phyloP scores from a whole-genome alignment of 176 grass and related monocot species.

The Secale cereale region DNA sequence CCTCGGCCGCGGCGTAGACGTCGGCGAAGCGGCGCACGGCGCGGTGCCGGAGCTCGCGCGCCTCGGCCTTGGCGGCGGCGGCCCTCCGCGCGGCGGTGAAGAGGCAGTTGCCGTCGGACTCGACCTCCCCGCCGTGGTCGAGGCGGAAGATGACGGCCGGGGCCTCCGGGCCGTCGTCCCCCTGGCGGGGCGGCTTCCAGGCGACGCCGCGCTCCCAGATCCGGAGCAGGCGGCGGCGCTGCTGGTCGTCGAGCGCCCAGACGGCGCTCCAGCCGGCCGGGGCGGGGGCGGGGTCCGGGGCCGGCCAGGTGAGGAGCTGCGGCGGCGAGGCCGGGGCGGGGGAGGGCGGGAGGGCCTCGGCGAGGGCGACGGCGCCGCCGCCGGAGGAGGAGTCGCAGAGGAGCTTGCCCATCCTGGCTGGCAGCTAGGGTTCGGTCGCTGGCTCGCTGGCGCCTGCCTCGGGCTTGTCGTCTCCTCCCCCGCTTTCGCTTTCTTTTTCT shows the following conservation, averaged over 20 bases:
- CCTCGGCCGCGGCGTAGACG: constrained; percentile 40
- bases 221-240: constrained; percentile 65
- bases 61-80: constrained; percentile 47
- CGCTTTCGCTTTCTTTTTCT: neutral
- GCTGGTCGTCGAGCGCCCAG: constrained; percentile 81
- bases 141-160: constrained; percentile 53
- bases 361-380: constrained; percentile 65
- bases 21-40: constrained; percentile 51
- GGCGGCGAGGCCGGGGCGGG: constrained; percentile 30
- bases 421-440: constrained; percentile 49
- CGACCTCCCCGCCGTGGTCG: constrained; percentile 85
- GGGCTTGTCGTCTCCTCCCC: neutral
- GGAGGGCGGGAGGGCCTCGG: constrained; percentile 58
- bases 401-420: constrained; percentile 76
- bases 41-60: constrained; percentile 70
- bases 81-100: constrained; percentile 74
- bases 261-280: constrained; percentile 54
- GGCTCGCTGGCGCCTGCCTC: neutral
- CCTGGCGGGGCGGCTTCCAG: constrained; percentile 48
- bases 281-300: neutral
- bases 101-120: constrained; percentile 92
- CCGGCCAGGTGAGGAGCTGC: constrained; percentile 52
- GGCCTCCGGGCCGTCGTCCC: neutral
- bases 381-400: constrained; percentile 71
- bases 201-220: constrained; percentile 86